Conservation (phyloP, 108 stramenopile genomes). For the Skeletonema grethae region DNA sequence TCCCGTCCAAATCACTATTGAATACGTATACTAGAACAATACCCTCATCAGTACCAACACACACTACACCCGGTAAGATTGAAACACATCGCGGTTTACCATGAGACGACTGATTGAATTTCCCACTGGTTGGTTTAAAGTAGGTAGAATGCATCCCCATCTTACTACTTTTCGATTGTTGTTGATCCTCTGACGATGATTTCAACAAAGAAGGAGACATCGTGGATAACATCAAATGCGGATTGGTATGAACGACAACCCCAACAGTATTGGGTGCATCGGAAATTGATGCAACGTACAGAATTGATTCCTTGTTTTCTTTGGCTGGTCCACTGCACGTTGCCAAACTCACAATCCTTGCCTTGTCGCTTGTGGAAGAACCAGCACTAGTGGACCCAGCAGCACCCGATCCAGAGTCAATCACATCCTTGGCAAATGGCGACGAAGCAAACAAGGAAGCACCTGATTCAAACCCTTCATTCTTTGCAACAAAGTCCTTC, state of each 20-base stretch:
- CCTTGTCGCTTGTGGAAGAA: not conserved
- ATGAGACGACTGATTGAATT: slow-evolving; percentile 53
- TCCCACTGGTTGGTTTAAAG: slow-evolving; percentile 35
- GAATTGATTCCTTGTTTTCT: slow-evolving; percentile 8
- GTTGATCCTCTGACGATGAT: slow-evolving; percentile 35
- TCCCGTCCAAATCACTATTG: slow-evolving; percentile 25
- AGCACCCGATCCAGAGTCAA: not conserved
- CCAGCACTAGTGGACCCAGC: not conserved
- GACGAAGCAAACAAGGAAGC: slow-evolving; percentile 40
- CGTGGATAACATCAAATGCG: slow-evolving; percentile 45
- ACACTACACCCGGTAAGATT: slow-evolving; percentile 70
- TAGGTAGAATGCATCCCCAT: slow-evolving; percentile 13
- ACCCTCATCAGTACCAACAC: slow-evolving; percentile 81
- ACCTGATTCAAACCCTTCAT: not conserved
- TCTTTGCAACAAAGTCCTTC: not conserved
- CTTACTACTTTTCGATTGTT: slow-evolving; percentile 3
- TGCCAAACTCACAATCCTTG: slow-evolving; percentile 44
- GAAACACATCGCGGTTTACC: slow-evolving; percentile 64
- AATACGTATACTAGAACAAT: slow-evolving; percentile 68
- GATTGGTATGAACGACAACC: slow-evolving; percentile 46
- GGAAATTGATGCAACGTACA: slow-evolving; percentile 50
- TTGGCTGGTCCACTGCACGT: slow-evolving; percentile 6
- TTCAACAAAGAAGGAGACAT: slow-evolving; percentile 40
- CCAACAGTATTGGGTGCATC: slow-evolving; percentile 36
- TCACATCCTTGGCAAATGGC: slow-evolving; percentile 22